Conservation (phyloP, 306 rosid genomes). For the Dalbergia cochinchinensis region DNA sequence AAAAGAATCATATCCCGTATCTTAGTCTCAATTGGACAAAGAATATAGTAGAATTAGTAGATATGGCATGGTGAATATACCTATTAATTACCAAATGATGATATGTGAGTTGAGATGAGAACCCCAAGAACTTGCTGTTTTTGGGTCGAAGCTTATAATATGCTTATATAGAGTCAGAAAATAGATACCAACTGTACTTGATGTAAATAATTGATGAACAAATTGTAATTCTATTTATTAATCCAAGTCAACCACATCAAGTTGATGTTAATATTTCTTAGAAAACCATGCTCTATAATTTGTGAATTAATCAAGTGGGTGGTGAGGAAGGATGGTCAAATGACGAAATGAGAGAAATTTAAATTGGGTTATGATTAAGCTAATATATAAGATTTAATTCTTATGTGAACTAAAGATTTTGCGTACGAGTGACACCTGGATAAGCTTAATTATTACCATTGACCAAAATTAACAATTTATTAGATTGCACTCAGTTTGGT, state of each 20-base stretch:
- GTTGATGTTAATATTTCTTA: not conserved
- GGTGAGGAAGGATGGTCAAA: not conserved
- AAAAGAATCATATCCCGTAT: not conserved
- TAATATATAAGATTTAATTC: too few species aligned
- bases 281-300: not conserved
- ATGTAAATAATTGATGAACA: not conserved
- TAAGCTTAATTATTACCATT: constrained; percentile 39
- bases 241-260: constrained; percentile 45
- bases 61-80: not conserved
- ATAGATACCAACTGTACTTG: not conserved
- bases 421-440: constrained; percentile 12
- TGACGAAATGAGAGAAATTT: not conserved
- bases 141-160: not conserved
- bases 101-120: not conserved
- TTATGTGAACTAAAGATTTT: not conserved
- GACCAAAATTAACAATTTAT: constrained; percentile 27
- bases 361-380: too few species aligned
- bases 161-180: constrained; percentile 40
- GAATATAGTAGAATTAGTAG: constrained; percentile 18
- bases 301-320: constrained; percentile 6
- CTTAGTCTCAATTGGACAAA: not conserved
- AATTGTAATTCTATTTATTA: constrained; percentile 2
- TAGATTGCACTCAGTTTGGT: not conserved
- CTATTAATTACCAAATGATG: constrained; percentile 36
- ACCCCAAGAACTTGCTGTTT: not conserved